Conservation (phyloP, 306 rosid genomes). For the Cucurbita pepo region DNA sequence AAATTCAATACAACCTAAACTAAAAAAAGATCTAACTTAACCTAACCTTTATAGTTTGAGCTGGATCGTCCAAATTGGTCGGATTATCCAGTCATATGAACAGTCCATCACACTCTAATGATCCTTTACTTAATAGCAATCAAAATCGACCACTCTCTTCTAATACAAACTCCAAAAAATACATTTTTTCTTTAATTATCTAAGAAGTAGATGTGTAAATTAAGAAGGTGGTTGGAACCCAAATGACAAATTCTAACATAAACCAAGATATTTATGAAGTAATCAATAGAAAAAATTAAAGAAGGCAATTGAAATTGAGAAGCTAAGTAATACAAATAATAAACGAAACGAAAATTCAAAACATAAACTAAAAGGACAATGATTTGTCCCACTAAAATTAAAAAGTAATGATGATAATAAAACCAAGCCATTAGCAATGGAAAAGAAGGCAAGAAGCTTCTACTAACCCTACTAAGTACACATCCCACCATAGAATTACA, state of each 20-base stretch:
- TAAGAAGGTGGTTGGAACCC: not conserved
- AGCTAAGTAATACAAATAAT: not conserved
- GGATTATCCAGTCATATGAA: too few relatives aligned
- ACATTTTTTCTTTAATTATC: not conserved
- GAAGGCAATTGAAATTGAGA: not conserved
- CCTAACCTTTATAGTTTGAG: too few relatives aligned
- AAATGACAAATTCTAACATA: not conserved
- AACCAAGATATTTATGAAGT: not conserved
- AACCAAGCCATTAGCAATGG: not conserved
- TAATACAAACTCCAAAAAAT: not conserved
- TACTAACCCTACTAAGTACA: not conserved
- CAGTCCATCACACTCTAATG: too few relatives aligned
- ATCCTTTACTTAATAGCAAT: too few relatives aligned
- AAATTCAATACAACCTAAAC: too few relatives aligned
- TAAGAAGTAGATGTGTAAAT: not conserved
- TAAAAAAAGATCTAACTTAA: too few relatives aligned
- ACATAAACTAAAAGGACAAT: not conserved
- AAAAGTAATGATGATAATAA: not conserved
- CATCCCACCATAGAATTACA: not conserved
- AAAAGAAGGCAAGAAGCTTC: not conserved
- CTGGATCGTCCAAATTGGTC: too few relatives aligned
- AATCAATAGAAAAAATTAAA: not conserved
- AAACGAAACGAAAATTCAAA: not conserved
- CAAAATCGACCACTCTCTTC: not conserved
- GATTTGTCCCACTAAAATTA: not conserved